phyloP scores from a whole-genome alignment of 176 grass and related monocot species.

The Calamus simplicifolius region DNA sequence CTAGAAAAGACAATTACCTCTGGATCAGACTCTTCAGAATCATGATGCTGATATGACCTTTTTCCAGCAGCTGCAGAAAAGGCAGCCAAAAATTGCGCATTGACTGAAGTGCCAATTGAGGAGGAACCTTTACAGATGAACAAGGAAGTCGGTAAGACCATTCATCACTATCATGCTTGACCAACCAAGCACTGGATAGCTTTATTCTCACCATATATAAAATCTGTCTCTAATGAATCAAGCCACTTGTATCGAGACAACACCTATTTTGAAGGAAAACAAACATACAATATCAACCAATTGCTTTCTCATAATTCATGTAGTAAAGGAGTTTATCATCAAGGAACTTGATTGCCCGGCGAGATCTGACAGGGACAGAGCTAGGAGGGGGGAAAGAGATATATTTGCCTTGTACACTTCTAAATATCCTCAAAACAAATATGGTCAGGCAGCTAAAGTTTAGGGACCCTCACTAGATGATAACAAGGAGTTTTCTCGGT shows the following conservation, averaged over 20 bases:
- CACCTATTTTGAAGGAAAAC: conserved; percentile 38
- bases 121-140: conserved; percentile 56
- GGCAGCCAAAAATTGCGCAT: conserved; percentile 61
- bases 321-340: background rate
- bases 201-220: conserved; percentile 62
- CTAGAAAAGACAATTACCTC: conserved; percentile 38
- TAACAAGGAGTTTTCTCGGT: no score
- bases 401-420: no score
- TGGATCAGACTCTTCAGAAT: conserved; percentile 79
- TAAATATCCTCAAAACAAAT: no score
- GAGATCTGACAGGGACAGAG: no score
- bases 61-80: conserved; percentile 75
- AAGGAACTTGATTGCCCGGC: no score
- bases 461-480: no score
- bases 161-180: no score
- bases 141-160: conserved; percentile 16
- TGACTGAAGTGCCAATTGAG: conserved; percentile 80
- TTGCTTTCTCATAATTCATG: background rate
- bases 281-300: conserved; percentile 14
- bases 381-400: no score
- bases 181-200: no score
- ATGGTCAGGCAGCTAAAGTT: no score
- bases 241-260: conserved; percentile 74
- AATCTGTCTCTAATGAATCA: conserved; percentile 79
- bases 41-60: conserved; percentile 36